phyloP scores from a whole-genome alignment of 306 rosid species.

The Hylodesmum podocarpum region DNA sequence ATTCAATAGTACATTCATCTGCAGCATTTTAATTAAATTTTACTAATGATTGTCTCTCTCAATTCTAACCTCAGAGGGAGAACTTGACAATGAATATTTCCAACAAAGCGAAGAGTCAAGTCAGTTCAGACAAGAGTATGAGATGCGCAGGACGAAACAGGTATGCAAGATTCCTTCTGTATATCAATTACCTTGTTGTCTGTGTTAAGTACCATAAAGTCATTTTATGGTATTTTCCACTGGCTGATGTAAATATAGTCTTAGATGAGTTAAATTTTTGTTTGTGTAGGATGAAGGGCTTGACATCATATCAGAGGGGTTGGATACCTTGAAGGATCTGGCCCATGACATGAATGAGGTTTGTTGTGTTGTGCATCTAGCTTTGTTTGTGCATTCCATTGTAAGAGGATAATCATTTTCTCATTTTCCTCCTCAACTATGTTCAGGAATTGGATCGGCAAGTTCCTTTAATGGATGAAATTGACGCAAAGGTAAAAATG shows the following conservation, averaged over 20 bases:
- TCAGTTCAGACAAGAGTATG: conserved; percentile 75
- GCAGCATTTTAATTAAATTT: not conserved
- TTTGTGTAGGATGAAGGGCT: conserved; percentile 81
- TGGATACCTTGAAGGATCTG: conserved; percentile 68
- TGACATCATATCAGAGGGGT: conserved; percentile 89
- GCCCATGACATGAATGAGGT: conserved; percentile 94
- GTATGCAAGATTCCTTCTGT: conserved; percentile 44
- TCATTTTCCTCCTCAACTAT: conserved; percentile 14
- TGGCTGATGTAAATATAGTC: not conserved
- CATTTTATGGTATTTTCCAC: not conserved
- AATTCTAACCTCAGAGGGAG: conserved; percentile 43
- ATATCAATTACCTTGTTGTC: conserved; percentile 21
- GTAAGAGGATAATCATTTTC: conserved; percentile 23
- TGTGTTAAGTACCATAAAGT: not conserved
- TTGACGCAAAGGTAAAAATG: conserved; percentile 65
- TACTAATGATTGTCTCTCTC: not conserved
- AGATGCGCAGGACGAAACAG: conserved; percentile 86
- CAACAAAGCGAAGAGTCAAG: conserved; percentile 69
- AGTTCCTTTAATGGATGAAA: conserved; percentile 88
- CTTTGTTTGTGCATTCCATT: not conserved
- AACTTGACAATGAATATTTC: conserved; percentile 49
- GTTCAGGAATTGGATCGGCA: conserved; percentile 85
- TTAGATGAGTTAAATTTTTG: conserved; percentile 6
- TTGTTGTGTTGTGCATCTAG: conserved; percentile 33
- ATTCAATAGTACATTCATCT: not conserved